Conservation (phyloP, 2,329 filamentous ascomycete genomes). For the Aspergillus sp. region DNA sequence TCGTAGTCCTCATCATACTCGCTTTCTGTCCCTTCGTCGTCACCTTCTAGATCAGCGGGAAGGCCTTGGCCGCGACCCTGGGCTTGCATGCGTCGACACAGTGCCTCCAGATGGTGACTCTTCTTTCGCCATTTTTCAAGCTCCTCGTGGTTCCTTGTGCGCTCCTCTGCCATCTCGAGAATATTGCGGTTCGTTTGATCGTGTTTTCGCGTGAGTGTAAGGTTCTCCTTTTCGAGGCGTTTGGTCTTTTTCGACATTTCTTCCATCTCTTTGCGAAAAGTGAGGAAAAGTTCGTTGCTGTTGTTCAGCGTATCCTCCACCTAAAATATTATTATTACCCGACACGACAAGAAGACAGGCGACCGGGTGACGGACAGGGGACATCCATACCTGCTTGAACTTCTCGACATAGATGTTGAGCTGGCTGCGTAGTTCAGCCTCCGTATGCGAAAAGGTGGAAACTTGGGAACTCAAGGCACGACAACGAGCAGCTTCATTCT, state of each 20-base stretch:
- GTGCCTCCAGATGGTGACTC: slow-evolving; percentile 83
- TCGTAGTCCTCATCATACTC: slow-evolving; percentile 54
- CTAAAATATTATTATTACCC: slow-evolving; percentile 52
- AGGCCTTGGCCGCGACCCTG: slow-evolving; percentile 73
- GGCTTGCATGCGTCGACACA: slow-evolving; percentile 93
- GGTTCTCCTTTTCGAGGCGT: slow-evolving; percentile 91
- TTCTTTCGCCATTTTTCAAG: slow-evolving; percentile 74
- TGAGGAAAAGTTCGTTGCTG: slow-evolving; percentile 93
- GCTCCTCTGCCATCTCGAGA: slow-evolving; percentile 92
- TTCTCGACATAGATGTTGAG: slow-evolving; percentile 98
- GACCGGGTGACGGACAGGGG: slow-evolving; percentile 2
- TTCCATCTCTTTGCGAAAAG: slow-evolving; percentile 98
- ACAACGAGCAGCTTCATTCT: slow-evolving; percentile 69
- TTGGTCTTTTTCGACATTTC: slow-evolving; percentile 99
- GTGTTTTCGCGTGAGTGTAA: slow-evolving; percentile 82
- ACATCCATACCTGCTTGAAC: slow-evolving; percentile 82
- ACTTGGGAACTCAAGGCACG: slow-evolving; percentile 85
- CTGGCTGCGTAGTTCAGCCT: slow-evolving; percentile 86
- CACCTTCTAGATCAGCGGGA: slow-evolving; percentile 50
- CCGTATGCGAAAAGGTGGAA: slow-evolving; percentile 90
- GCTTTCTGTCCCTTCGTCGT: slow-evolving; percentile 33
- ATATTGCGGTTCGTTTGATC: slow-evolving; percentile 92
- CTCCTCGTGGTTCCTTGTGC: slow-evolving; percentile 64
- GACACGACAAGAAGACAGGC: slow-evolving; percentile 7
- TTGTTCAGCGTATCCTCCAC: slow-evolving; percentile 98